Evolutionary conservation across 148 eudicot genomes (phyloP).

Genomic region (Salicornia ramosissima): DNA sequence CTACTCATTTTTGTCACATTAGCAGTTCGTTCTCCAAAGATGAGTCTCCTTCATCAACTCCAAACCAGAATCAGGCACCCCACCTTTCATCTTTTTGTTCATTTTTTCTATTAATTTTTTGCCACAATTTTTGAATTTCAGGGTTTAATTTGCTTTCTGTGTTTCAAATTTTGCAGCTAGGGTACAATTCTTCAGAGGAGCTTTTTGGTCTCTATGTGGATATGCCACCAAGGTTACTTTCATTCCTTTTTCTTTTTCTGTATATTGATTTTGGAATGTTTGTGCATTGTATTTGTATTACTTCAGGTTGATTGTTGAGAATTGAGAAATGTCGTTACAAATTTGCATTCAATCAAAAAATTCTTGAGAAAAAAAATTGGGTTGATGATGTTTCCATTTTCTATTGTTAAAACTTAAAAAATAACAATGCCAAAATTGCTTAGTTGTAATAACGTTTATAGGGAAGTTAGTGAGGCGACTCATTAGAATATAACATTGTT

Average conservation of each 20-base stretch:
- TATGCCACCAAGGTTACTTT: slow-evolving; percentile 48
- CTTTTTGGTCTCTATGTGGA: slow-evolving; percentile 51
- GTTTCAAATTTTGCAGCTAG: slow-evolving; percentile 29
- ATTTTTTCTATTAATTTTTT: not conserved
- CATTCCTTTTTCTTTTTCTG: not conserved
- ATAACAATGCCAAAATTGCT: no score
- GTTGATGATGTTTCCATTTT: no score
- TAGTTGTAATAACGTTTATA: no score
- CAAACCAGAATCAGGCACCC: slow-evolving; percentile 39
- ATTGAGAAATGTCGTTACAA: no score
- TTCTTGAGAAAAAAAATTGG: no score
- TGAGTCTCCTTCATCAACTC: slow-evolving; percentile 30
- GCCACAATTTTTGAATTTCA: not conserved
- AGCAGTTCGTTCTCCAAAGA: slow-evolving; percentile 34
- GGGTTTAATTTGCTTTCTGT: not conserved
- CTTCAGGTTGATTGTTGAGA: no score
- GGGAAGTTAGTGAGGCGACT: no score
- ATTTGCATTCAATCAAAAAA: no score
- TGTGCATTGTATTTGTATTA: not conserved
- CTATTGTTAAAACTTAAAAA: no score
- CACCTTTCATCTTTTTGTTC: not conserved
- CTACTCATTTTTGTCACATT: not conserved
- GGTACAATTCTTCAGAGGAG: slow-evolving; percentile 63
- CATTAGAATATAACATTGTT: no score
- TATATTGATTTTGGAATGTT: not conserved